Evolutionary conservation across 805 yeast species (phyloP).

Genomic region (Starmerella gropengiesseri): DNA sequence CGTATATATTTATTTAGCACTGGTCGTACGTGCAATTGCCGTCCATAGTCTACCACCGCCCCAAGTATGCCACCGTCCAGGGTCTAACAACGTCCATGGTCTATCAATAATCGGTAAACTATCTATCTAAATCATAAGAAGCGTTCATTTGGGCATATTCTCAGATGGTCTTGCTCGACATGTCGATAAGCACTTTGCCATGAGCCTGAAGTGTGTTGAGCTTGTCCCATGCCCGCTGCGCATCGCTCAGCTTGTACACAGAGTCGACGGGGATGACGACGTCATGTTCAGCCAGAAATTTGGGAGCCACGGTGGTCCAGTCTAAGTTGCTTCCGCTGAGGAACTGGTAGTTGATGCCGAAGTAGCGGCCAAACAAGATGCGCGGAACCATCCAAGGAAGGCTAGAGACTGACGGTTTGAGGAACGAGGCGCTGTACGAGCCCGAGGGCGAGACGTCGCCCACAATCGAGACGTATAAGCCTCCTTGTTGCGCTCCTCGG

Average conservation of each 20-base stretch:
- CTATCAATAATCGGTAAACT: too few species aligned
- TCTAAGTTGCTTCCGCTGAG: slow-evolving; percentile 20
- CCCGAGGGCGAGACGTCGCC: slow-evolving; percentile 38
- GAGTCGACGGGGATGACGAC: slow-evolving; percentile 45
- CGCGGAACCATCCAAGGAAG: slow-evolving; percentile 25
- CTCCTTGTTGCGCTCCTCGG: too few species aligned
- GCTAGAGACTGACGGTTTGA: background rate
- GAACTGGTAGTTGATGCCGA: slow-evolving; percentile 27
- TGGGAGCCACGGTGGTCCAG: slow-evolving; percentile 36
- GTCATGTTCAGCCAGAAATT: slow-evolving; percentile 37
- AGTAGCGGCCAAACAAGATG: slow-evolving; percentile 24
- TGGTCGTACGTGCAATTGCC: background rate
- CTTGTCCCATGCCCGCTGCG: slow-evolving; percentile 40
- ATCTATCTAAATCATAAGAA: background rate
- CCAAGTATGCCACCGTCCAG: too few species aligned
- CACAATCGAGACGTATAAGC: slow-evolving; percentile 41
- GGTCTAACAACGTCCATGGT: too few species aligned
- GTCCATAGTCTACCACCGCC: too few species aligned
- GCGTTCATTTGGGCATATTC: background rate
- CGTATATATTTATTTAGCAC: background rate
- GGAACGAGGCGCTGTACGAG: slow-evolving; percentile 4
- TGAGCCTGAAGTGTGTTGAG: slow-evolving; percentile 40
- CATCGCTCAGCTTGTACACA: slow-evolving; percentile 40
- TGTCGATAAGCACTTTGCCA: slow-evolving; percentile 54
- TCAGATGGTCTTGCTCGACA: background rate